Evolutionary conservation across 192 early-diverging fungal species (phyloP), one percentile per base, ranked within the genome.

Genomic region (Coemansia sp.): DNA sequence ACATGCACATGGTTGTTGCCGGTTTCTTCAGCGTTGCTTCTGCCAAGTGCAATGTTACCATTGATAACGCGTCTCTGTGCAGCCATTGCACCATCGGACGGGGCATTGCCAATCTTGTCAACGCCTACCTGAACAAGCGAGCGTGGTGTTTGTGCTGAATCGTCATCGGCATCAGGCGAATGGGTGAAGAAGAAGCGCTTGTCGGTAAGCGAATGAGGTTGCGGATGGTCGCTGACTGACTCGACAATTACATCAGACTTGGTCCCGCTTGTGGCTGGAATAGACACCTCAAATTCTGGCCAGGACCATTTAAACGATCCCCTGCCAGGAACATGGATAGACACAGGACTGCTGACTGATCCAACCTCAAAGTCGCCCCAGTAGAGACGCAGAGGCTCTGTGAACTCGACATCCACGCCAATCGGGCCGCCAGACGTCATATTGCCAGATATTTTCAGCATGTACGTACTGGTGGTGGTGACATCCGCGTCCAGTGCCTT

Each of bases 361-460:
- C 75, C 75, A 11, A 77, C 55, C 54, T 72, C 68, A 1, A 34
- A 34, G 50, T 77, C 75, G 40, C 59, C 61, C 75, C 75, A 77
- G 30, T 67, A 57, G 33, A 77, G 55, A 11, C 65, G 64, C 28
- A 77, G 62, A 2, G 75, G 75, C 58, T 77, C 75, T 3, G 65
- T 71, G 29, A 77, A 77, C 68, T 77, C 68, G 15, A 77, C 72
- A 23, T 60, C 55, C 10, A 77, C 65, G 20, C 75, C 75, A 15
- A 77, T 72, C 19, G 75, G 75, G 0, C 68, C 75, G 30, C 69
- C 75, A 0, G 75, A 77, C 0, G 69, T 68, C 65, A 78, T 10
- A 34, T 65, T 78, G 2, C 69, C 75, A 0, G 57, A 64, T 10
- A 78, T 7, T 53, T 72, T 69, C 61, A 77, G 65, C 47, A 50